Evolutionary conservation across 805 yeast genomes (phyloP).

Genomic region (Monosporozyma siamensis): DNA sequence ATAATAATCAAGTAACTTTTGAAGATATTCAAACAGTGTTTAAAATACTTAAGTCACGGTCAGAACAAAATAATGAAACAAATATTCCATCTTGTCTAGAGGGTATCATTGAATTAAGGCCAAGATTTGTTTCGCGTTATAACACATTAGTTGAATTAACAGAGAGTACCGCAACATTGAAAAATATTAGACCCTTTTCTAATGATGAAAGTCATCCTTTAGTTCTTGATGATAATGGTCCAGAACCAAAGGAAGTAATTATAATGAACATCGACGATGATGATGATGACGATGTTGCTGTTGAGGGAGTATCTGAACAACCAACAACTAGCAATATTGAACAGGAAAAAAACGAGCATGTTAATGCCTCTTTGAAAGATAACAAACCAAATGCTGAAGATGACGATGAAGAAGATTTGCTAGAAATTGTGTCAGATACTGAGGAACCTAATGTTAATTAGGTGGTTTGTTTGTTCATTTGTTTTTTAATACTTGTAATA

Average conservation of each 20-base stretch:
- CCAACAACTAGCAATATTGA: neutral
- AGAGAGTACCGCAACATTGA: slow-evolving; percentile 25
- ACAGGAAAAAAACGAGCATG: neutral
- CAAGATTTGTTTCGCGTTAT: slow-evolving; percentile 29
- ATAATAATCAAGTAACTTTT: slow-evolving; percentile 25
- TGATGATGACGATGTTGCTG: slow-evolving; percentile 14
- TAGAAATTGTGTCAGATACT: slow-evolving; percentile 11
- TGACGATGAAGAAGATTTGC: slow-evolving; percentile 12
- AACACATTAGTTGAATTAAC: slow-evolving; percentile 29
- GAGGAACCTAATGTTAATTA: neutral
- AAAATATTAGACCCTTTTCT: slow-evolving; percentile 24
- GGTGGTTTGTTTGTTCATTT: too few relatives aligned
- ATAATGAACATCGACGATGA: slow-evolving; percentile 22
- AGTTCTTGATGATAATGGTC: slow-evolving; percentile 21
- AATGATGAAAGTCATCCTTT: slow-evolving; percentile 28
- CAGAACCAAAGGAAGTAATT: slow-evolving; percentile 10
- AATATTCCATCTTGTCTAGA: slow-evolving; percentile 16
- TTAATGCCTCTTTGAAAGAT: neutral
- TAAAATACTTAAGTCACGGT: slow-evolving; percentile 22
- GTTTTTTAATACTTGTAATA: too few relatives aligned
- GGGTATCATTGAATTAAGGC: slow-evolving; percentile 15
- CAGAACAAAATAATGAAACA: slow-evolving; percentile 14
- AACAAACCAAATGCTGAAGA: slow-evolving; percentile 1
- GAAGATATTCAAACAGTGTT: slow-evolving; percentile 27
- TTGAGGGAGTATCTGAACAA: slow-evolving; percentile 2